Evolutionary conservation across 106 monocot species (phyloP).

Genomic region (Gastrodia elata): DNA sequence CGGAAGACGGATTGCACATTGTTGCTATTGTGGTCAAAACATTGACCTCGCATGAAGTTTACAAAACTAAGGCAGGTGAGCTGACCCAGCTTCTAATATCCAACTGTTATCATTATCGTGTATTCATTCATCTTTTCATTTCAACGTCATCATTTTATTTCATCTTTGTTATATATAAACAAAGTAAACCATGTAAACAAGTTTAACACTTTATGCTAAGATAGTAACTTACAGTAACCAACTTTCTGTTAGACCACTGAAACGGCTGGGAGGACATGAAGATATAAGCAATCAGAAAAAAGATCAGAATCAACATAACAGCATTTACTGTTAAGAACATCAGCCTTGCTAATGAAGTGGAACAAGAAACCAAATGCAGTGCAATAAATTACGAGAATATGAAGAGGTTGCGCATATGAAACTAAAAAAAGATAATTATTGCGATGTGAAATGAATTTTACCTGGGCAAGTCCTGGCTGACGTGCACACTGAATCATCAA

Average conservation of each 20-base stretch:
- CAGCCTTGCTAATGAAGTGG: not conserved
- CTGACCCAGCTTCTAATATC: no score
- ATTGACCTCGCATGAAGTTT: no score
- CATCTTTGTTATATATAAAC: no score
- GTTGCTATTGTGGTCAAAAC: no score
- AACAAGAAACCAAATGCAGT: not conserved
- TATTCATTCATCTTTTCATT: no score
- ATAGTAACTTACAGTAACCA: not conserved
- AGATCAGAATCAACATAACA: not conserved
- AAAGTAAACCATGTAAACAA: not conserved
- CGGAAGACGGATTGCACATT: no score
- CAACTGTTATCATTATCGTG: no score
- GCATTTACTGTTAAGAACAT: not conserved
- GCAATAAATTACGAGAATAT: not conserved
- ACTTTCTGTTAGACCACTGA: not conserved
- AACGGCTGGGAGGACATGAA: not conserved
- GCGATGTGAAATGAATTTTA: not conserved
- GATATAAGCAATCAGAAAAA: slow-evolving; percentile 1
- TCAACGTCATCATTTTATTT: no score
- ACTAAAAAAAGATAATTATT: not conserved
- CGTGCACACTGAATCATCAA: slow-evolving; percentile 75
- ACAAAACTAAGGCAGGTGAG: no score
- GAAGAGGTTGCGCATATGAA: not conserved
- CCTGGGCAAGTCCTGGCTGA: slow-evolving; percentile 73
- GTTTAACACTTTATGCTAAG: not conserved